Conservation (phyloP, 495 filamentous ascomycete species). For the Aspergillus panamensis region DNA sequence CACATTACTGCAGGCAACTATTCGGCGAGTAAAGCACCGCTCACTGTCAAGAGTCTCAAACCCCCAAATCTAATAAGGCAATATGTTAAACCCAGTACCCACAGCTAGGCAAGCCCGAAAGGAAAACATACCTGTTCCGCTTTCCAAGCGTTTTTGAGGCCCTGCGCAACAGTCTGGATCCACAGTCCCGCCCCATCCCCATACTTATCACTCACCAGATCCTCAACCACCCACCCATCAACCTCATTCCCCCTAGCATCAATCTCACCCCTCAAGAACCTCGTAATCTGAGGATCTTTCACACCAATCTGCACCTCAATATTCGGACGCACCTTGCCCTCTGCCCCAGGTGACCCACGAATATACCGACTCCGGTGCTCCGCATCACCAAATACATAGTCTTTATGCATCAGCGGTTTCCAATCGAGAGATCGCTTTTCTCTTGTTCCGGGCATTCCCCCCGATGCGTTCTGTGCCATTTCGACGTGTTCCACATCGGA, state of each 20-base stretch:
- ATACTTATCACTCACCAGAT: neutral
- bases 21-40: slow-evolving; percentile 4
- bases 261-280: slow-evolving; percentile 11
- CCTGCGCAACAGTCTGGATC: slow-evolving; percentile 1
- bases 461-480: neutral
- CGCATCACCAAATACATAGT: neutral
- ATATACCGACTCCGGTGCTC: neutral
- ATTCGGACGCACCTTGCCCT: neutral
- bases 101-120: neutral
- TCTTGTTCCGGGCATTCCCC: neutral
- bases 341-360: neutral
- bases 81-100: neutral
- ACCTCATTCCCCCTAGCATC: neutral
- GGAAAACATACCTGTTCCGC: slow-evolving; percentile 6
- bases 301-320: neutral
- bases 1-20: slow-evolving; percentile 1
- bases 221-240: neutral
- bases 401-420: neutral
- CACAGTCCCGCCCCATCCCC: neutral
- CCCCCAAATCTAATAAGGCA: slow-evolving; percentile 2
- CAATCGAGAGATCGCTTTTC: neutral
- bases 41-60: slow-evolving; percentile 5
- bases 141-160: neutral
- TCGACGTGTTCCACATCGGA: neutral
- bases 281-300: neutral